Evolutionary conservation across 768 basidiomycete species (phyloP).

Genomic region (Boletus rex-veris): DNA sequence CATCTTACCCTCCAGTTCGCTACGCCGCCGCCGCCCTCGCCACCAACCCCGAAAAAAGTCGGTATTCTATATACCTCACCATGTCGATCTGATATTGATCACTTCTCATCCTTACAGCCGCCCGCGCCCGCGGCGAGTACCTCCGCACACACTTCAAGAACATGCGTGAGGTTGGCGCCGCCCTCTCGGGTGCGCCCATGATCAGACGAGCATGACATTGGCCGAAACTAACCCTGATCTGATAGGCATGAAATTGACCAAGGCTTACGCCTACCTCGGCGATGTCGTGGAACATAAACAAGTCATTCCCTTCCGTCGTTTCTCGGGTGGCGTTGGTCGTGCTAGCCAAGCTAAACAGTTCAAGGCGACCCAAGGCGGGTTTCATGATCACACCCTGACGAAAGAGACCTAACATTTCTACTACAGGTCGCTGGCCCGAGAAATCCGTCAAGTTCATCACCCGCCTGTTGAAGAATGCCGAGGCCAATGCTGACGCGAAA

Average conservation of each 20-base stretch:
- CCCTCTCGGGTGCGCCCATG: constrained; percentile 69
- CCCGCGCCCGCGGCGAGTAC: constrained; percentile 93
- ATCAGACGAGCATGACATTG: neutral
- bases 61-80: constrained; percentile 28
- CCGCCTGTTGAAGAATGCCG: constrained; percentile 95
- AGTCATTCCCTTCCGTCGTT: constrained; percentile 93
- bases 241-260: constrained; percentile 84
- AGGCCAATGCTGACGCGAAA: constrained; percentile 98
- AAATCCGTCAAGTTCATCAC: constrained; percentile 96
- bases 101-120: constrained; percentile 48
- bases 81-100: constrained; percentile 7
- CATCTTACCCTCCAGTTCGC: constrained; percentile 56
- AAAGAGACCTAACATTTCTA: neutral
- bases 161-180: constrained; percentile 98
- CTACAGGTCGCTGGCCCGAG: constrained; percentile 97
- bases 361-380: constrained; percentile 91
- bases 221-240: neutral
- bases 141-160: constrained; percentile 99
- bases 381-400: neutral
- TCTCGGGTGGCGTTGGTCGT: constrained; percentile 92
- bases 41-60: constrained; percentile 94
- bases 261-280: constrained; percentile 91
- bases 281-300: constrained; percentile 97
- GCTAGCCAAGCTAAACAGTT: constrained; percentile 95
- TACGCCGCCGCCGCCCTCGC: constrained; percentile 88